Evolutionary conservation across 768 basidiomycete genomes (phyloP).

Genomic region (Pisolithus tinctorius): DNA sequence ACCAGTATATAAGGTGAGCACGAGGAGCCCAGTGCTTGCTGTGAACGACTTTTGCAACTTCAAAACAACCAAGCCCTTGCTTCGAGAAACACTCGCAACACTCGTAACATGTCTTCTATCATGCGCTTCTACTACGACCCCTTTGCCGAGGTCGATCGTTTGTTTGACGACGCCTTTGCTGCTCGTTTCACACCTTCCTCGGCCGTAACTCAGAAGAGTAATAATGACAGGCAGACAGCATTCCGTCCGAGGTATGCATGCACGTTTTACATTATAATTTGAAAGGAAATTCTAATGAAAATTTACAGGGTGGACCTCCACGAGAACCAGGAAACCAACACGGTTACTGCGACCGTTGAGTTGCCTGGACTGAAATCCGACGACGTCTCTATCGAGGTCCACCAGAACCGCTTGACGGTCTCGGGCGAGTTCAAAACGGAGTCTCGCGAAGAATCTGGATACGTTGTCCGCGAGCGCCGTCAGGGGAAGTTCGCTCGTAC

Average conservation of each 20-base stretch:
- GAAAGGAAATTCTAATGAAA: background rate
- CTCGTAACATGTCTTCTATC: slow-evolving; percentile 18
- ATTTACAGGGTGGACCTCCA: slow-evolving; percentile 48
- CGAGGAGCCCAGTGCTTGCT: background rate
- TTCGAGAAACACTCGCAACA: background rate
- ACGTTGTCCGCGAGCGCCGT: slow-evolving; percentile 36
- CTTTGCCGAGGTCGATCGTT: slow-evolving; percentile 36
- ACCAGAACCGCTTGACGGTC: slow-evolving; percentile 42
- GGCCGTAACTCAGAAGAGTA: slow-evolving; percentile 7
- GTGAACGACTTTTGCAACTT: background rate
- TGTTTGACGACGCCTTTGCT: slow-evolving; percentile 34
- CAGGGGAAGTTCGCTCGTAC: slow-evolving; percentile 44
- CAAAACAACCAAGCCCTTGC: background rate
- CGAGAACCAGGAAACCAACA: slow-evolving; percentile 41
- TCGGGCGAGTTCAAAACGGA: slow-evolving; percentile 40
- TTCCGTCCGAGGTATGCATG: slow-evolving; percentile 28
- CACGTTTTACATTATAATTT: background rate
- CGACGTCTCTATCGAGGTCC: slow-evolving; percentile 45
- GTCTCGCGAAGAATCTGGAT: slow-evolving; percentile 31
- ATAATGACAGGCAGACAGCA: background rate
- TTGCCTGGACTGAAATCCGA: slow-evolving; percentile 49
- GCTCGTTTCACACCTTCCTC: slow-evolving; percentile 19
- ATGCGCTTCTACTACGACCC: slow-evolving; percentile 31
- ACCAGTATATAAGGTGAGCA: background rate
- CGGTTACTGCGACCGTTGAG: slow-evolving; percentile 51